Base-by-base conservation (phyloP, 345 rosid species). In the Turnera subulata region DNA sequence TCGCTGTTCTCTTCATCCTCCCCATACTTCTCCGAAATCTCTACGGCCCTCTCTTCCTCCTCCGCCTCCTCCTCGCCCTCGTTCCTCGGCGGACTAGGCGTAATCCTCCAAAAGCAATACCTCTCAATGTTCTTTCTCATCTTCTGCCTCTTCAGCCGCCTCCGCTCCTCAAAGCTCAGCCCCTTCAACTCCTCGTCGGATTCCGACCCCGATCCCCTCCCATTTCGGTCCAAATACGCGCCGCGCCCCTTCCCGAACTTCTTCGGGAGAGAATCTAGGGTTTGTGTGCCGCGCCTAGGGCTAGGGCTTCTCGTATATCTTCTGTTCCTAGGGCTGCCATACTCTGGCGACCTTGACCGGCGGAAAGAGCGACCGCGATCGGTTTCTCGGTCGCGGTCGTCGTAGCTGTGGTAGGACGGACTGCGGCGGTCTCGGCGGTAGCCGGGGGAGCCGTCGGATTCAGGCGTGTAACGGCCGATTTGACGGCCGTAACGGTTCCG, bases 131-230 rank as follows among this genome's bases (percentile, higher is more conserved):
- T 44, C 60, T 80, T 90, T 75, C 97, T 82, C 95, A 85, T 50
- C 82, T 88, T 88, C 76, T 87, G 92, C 71, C 96, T 84, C 78
- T 85, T 94, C 66, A 73, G 71, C 66, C 97, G 80, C 80, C 97
- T 63, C 61, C 76, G 76, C 73, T 94, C 99, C 70, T 85, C 94
- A 19, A 61, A 77, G 59, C 77, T 81, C 77, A 94, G 69, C 45
- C 97, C 92, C 29, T 72, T 88, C 73, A 88, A 61, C 52, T 93
- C 97, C 76, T 87, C 96, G 49, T 85, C 99, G 15, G 95, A 83
- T 21, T 93, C 99, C 11, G 94, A 84, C 15, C 75, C 95, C 17
- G 73, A 69, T 19, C 68, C 61, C 67, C 76, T 73, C 10, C 61
- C 61, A 49, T 62, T 57, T 9, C 60, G 46, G 18, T 63, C 67